Percentiles rank a stretch among this genome's conserved stretches.
phyloP scores from a whole-genome alignment of 805 yeast genomes.

The Blastobotrys mokoenaii region DNA sequence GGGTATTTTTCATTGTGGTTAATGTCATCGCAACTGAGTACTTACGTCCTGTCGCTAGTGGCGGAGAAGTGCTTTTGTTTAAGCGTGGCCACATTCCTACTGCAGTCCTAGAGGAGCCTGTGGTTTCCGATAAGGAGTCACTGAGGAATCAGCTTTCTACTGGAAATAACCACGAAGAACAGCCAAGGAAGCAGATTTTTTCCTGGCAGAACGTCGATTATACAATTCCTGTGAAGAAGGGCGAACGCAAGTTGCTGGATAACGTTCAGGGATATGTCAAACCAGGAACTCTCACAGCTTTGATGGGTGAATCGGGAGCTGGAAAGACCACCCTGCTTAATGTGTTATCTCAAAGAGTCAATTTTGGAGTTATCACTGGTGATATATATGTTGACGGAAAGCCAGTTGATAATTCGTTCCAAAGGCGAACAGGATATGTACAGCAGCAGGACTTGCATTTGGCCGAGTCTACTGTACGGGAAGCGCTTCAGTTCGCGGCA shows the following conservation, averaged over 20 bases:
- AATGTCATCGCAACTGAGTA: slow-evolving; percentile 28
- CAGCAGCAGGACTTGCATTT: slow-evolving; percentile 71
- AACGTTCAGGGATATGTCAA: slow-evolving; percentile 63
- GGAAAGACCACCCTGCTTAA: slow-evolving; percentile 75
- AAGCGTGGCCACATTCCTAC: slow-evolving; percentile 31
- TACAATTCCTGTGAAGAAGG: slow-evolving; percentile 37
- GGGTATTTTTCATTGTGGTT: slow-evolving; percentile 30
- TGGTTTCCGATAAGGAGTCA: too few relatives aligned
- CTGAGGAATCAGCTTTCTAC: slow-evolving; percentile 6
- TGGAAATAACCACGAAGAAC: slow-evolving; percentile 23
- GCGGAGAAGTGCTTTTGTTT: slow-evolving; percentile 26
- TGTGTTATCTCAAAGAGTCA: slow-evolving; percentile 62
- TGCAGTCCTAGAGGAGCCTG: slow-evolving; percentile 15
- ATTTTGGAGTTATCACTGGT: slow-evolving; percentile 62
- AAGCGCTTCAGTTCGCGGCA: slow-evolving; percentile 63
- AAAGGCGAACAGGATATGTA: slow-evolving; percentile 66
- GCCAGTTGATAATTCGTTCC: slow-evolving; percentile 48
- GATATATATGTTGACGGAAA: slow-evolving; percentile 65
- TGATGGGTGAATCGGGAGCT: slow-evolving; percentile 85
- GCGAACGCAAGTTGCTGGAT: slow-evolving; percentile 32
- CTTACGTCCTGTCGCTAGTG: slow-evolving; percentile 24
- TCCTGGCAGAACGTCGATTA: slow-evolving; percentile 58
- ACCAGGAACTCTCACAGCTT: slow-evolving; percentile 73
- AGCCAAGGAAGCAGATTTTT: slow-evolving; percentile 35
- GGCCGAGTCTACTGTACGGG: slow-evolving; percentile 58